phyloP scores from a whole-genome alignment of 106 monocot genomes.

The Dendrobium officinale region DNA sequence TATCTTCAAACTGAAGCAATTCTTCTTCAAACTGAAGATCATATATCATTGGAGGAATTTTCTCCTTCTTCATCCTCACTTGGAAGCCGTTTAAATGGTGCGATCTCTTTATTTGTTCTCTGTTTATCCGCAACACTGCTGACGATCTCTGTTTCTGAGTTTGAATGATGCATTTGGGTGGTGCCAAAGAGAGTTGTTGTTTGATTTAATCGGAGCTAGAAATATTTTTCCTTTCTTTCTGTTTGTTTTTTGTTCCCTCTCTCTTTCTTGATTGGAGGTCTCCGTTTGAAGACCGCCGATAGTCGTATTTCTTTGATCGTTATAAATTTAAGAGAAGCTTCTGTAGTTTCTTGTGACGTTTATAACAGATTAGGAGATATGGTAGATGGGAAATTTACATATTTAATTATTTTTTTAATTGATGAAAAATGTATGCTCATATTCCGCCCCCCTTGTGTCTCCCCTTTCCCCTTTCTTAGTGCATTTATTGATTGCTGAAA shows the following conservation, averaged over 20 bases:
- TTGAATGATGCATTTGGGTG: background rate
- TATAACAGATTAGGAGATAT: background rate
- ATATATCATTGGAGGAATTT: background rate
- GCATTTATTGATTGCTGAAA: background rate
- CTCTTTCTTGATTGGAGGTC: background rate
- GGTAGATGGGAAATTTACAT: background rate
- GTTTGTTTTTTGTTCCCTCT: background rate
- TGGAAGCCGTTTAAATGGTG: background rate
- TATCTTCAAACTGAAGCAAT: background rate
- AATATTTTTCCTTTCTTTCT: background rate
- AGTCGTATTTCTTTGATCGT: background rate
- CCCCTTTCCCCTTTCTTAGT: background rate
- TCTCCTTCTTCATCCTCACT: background rate
- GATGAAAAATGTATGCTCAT: background rate
- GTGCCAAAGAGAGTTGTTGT: background rate
- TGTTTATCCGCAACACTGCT: background rate
- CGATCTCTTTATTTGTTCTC: background rate
- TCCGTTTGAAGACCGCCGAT: background rate
- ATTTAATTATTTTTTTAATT: background rate
- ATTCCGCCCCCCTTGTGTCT: background rate
- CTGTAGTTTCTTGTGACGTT: background rate
- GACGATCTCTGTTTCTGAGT: background rate
- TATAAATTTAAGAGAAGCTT: background rate
- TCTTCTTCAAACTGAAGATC: background rate
- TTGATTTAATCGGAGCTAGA: background rate